Base-by-base conservation (phyloP, 208 protist species). In the Leishmania martiniquensis region DNA sequence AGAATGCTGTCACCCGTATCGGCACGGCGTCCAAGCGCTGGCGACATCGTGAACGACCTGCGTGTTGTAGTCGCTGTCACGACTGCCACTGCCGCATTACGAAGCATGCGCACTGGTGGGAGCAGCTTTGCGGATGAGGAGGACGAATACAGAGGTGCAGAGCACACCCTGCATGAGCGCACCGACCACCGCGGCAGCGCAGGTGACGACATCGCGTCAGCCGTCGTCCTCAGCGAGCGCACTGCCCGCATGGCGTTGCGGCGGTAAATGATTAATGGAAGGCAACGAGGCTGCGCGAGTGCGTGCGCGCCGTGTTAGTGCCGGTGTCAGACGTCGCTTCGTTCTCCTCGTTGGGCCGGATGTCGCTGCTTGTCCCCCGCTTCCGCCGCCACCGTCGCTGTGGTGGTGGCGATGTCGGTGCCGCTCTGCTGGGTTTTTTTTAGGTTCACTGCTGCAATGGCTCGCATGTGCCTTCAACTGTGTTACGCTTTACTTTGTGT, bases 1-100 rank as follows among this genome's bases (percentile, higher is more conserved):
- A 47, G 63, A 4, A 51, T 79, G 54, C 66, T 86, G 29, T 86
- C 83, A 7, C 83, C 83, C 17, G 83, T 86, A 5, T 70, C 83
- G 37, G 77, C 83, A 37, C 77, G 83, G 2, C 78, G 83, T 0
- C 78, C 83, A n/a, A 70, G 60, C 59, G 80, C 78, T 2, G 66
- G 75, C 2, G 72, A 71, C 29, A 49, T 86, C 0, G 75, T 86
- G 15, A 51, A 67, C 13, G 74, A 78, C 34, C 62, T 86, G 45
- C 77, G 76, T 42, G 49, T 86, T 2, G 51, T 73, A 29, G 52
- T 29, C 60, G 29, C 45, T 12, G 22, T 47, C 12, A 51, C 54
- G 34, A 10, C 25, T 25, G 63, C 71, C 51, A 37, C 51, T 2
- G 13, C 47, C 52, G 9, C 17, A n/a, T 44, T 15, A 29, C 47